phyloP scores from a whole-genome alignment of 208 protist genomes.

The Acanthamoeba triangularis region DNA sequence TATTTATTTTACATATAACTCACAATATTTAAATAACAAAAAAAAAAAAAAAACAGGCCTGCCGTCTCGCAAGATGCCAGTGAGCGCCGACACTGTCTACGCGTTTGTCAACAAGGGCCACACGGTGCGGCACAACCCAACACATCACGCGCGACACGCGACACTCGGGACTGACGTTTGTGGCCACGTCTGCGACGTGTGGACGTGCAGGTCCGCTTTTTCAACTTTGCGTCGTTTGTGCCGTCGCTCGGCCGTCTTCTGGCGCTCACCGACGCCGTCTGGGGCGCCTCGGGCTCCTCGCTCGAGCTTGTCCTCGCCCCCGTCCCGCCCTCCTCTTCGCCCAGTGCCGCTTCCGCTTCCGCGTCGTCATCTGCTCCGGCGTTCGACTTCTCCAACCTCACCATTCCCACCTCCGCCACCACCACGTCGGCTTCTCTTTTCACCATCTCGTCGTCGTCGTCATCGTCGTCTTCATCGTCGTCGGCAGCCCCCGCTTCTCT shows the following conservation, averaged over 20 bases:
- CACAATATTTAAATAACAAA: background rate
- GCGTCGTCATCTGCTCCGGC: background rate
- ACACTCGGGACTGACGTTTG: background rate
- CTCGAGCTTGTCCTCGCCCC: constrained; percentile 35
- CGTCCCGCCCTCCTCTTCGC: background rate
- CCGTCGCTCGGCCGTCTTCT: constrained; percentile 8
- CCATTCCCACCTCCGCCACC: background rate
- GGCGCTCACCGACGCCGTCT: background rate
- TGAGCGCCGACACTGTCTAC: constrained; percentile 2
- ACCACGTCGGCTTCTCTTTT: background rate
- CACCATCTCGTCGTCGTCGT: background rate
- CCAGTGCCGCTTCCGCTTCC: background rate
- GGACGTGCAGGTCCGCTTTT: background rate
- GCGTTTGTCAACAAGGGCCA: constrained; percentile 26
- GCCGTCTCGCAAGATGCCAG: background rate
- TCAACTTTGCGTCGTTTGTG: constrained; percentile 17
- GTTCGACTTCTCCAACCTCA: constrained; percentile 44
- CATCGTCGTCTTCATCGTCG: background rate
- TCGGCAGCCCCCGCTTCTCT: background rate
- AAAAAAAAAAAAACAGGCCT: background rate
- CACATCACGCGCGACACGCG: background rate
- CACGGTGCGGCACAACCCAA: background rate
- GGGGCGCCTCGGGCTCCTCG: constrained; percentile 4
- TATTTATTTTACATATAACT: background rate
- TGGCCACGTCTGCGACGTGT: background rate